Base-by-base conservation (phyloP, 2,329 filamentous ascomycete species). In the Simplicillium sp. region DNA sequence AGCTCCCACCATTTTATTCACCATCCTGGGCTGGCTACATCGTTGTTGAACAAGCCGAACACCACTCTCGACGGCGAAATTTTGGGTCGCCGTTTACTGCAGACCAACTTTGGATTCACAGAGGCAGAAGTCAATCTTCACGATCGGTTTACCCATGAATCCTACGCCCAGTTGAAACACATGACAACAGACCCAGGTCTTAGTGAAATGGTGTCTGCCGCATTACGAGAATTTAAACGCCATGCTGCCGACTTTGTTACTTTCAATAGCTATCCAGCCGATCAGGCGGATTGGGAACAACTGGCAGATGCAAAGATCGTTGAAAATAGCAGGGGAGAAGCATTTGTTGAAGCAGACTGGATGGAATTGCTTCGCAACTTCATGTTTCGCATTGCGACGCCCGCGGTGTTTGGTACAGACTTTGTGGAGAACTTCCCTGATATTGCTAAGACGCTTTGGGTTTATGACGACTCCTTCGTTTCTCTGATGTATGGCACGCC, bases 351-450 rank as follows among this genome's bases (percentile, higher is more conserved):
- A 15, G 54, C 51, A 2, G 58, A 64, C 28, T 47, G 62, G 35
- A 52, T 56, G 34, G 54, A 56, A 15, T 45, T 66, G 25, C 48
- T 56, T 3, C 59, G 55, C 12, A 58, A 58, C 42, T 66, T 62
- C 42, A 51, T 63, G 8, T 58, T 59, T 18, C 52, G 50, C 15
- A 57, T 60, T 3, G 55, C 60, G 8, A 63, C 54, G 11, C 46
- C 52, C 3, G 53, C 59, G 2, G 49, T 66, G 5, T 58, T 65
- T 36, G 65, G 65, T n/a, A 59, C 57, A 3, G 59, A 66, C 43
- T 64, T 67, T 48, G 54, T 64, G 35, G 55, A 64, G 20, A 62
- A 66, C 46, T 66, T 60, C 12, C 55, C 60, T 3, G 56, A 62
- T 1, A 55, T 65, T 15, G 63, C 60, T 53, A 46, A 58, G 29